phyloP scores from a whole-genome alignment of 106 monocot genomes.

The Apostasia shenzhenica region DNA sequence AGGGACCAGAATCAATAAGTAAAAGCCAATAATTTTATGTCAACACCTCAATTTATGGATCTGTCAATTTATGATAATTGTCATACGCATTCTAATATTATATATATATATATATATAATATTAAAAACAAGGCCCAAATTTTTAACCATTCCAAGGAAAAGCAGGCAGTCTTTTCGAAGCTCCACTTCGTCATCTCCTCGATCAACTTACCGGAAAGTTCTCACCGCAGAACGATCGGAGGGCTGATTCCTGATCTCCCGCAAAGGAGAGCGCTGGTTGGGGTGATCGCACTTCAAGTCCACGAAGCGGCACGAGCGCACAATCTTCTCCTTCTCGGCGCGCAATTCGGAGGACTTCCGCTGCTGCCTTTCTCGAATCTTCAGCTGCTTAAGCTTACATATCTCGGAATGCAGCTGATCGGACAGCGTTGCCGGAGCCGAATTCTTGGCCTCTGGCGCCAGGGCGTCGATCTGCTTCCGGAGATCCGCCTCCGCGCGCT shows the following conservation, averaged over 20 bases:
- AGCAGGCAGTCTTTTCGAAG: no score
- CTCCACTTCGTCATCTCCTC: no score
- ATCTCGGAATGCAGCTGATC: neutral
- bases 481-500: conserved; percentile 28
- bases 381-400: conserved; percentile 10
- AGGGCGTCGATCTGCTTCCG: conserved; percentile 16
- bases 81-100: no score
- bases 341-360: neutral
- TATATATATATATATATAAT: no score
- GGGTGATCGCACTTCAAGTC: conserved; percentile 9
- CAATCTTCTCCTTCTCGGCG: conserved; percentile 44
- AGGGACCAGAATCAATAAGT: no score
- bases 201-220: neutral
- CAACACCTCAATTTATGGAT: no score
- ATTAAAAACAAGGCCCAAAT: no score
- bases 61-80: no score
- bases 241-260: conserved; percentile 33
- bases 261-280: conserved; percentile 23
- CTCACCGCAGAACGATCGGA: neutral
- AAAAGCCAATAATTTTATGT: no score
- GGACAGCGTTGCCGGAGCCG: neutral
- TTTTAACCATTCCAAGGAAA: no score
- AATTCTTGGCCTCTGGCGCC: neutral
- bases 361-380: conserved; percentile 6
- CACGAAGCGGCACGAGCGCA: conserved; percentile 27